Evolutionary conservation across 495 filamentous ascomycete genomes (phyloP), one percentile per base, ranked within the genome.

Genomic region (Daldinia childiae): DNA sequence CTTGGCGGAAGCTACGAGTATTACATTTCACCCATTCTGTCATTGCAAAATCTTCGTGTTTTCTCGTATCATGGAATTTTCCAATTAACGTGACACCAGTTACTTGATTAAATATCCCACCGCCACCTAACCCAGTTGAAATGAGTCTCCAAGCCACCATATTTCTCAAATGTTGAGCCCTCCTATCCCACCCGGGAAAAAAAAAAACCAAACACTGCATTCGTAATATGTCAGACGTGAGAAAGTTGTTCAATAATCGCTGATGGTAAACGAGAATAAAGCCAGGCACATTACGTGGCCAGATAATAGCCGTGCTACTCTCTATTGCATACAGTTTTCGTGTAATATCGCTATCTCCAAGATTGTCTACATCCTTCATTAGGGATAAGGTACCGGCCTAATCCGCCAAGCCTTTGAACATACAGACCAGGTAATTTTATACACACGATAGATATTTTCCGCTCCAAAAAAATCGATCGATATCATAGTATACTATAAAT

Each of bases 401-500:
- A 30, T 17, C 6, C 50, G 50, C 50, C 50, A 27, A 54, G 50
- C 27, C 15, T 30, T 30, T 27, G 26, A 29, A 9, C 55, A 6
- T 39, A 6, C 34, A 39, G 14, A 12, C 19, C 19, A 38, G 34
- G 19, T 26, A 24, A 58, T 34, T 34, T 27, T 58, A 26, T 41
- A 58, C 55, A 36, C 32, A 15, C 55, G n/a, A 4, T 30, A 36
- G 4, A 58, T 12, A 15, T 11, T 58, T 41, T 24, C 55, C 30
- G 19, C 55, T n/a, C 19, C 55, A 48, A 48, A 24, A 7, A 57
- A 19, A 24, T 39, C 19, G 12, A 34, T 39, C 19, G 11, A 30
- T 54, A 54, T 30, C 50, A 5, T 54, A 30, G 50, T 54, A 29
- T 54, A 24, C 50, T 29, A 54, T 54, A 54, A 29, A 30, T 30